These are phyloP conservation scores for Cenchrus fungigraminus DNA, from an alignment of 176 grass and related monocot genomes.

Conservation along the genomic window DNA sequence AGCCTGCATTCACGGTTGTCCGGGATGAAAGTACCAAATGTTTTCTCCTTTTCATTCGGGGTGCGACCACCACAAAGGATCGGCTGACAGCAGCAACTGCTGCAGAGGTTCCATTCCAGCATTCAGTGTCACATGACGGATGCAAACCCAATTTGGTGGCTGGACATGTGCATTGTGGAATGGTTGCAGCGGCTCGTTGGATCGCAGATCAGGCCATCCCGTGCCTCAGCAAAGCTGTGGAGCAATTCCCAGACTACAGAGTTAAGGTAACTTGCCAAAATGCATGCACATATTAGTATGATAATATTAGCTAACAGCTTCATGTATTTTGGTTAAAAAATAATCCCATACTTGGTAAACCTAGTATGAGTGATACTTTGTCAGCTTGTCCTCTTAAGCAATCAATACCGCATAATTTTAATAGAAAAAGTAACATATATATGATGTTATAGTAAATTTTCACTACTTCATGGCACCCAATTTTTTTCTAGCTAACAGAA, in stretches of 20 bases:
- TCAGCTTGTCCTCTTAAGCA: not conserved
- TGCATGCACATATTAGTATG: not conserved
- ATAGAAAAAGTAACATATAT: not conserved
- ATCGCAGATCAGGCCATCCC: constrained; percentile 70
- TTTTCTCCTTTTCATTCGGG: constrained; percentile 77
- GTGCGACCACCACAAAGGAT: constrained; percentile 68
- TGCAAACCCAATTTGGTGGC: constrained; percentile 44
- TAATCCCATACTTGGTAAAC: not conserved
- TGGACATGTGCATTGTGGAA: constrained; percentile 80
- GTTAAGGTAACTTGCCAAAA: constrained; percentile 53
- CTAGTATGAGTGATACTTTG: constrained; percentile 4
- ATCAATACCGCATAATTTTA: not conserved
- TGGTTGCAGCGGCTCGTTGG: constrained; percentile 84
- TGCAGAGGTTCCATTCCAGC: constrained; percentile 73
- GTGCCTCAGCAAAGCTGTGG: constrained; percentile 55
- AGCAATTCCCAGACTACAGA: constrained; percentile 60
- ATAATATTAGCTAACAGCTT: not conserved
- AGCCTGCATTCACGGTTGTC: constrained; percentile 73
- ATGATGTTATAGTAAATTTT: not conserved
- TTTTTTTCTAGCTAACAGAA: constrained; percentile 18
- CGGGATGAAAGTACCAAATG: constrained; percentile 57
- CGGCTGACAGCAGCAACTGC: constrained; percentile 66
- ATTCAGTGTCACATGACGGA: constrained; percentile 56
- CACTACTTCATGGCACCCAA: constrained; percentile 12
- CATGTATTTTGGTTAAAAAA: not conserved